Base-by-base conservation (phyloP, 768 basidiomycete species). In the Amanita jacksonii region DNA sequence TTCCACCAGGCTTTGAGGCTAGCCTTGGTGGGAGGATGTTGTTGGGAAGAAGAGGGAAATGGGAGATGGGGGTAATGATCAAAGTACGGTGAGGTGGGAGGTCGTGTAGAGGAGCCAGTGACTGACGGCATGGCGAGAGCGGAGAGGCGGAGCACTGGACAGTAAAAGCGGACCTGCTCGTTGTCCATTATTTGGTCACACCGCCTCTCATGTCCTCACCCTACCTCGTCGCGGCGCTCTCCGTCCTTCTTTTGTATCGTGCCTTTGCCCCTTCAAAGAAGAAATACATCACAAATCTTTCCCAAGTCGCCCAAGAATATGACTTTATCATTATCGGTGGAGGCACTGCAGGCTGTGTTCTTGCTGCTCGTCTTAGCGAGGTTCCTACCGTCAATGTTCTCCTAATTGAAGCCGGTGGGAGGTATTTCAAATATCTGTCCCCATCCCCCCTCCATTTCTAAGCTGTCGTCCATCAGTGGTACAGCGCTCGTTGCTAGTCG, bases 1-100 rank as follows among this genome's bases (percentile, higher is more conserved):
- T 76, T 73, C 82, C 87, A 87, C 87, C 88, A 91, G 8, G 85
- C 74, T 65, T 79, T 83, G 39, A 86, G 74, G 47, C 64, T 75
- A 1, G 77, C 74, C 49, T 70, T 80, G 8, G 70, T 66, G 5
- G 76, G 69, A 19, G 68, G 51, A 15, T 51, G 48, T 25, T 33
- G 33, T 20, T 52, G 35, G 12, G 35, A 22, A 22, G 41, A 43
- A 22, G 43, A 10, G 18, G 43, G 8, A 16, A 16, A 27, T 12
- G 43, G 43, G 35, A 42, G 2, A 8, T 24, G 30, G 9, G 4
- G 31, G 34, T 34, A 40, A 35, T 27, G 18, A 24, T 46, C 27
- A 24, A 33, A 5, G 16, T 40, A 13, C 24, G 18, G 6, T 8
- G 22, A 30, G 19, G 27, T 5, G 19, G 40, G 19, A 32, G 40